A percentile compares a stretch with the other conserved stretches of the same genome.
Evolutionary conservation across 2,329 filamentous ascomycete species (phyloP).

Genomic region (Phoma herbarum): DNA sequence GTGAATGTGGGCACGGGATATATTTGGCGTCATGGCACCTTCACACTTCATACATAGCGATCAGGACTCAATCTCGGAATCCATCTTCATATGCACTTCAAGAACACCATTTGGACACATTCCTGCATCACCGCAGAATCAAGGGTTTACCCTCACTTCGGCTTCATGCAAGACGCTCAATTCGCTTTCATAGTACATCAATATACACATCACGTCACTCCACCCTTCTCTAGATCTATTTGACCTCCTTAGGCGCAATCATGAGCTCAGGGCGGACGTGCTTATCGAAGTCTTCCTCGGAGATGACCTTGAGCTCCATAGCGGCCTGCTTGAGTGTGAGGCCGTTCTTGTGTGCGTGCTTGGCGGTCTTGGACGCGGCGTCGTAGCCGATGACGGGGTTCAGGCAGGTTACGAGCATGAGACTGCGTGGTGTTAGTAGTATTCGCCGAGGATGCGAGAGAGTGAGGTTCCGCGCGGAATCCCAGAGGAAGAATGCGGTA

Average conservation of each 20-base stretch:
- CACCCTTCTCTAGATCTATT: background rate
- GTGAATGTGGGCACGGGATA: no score
- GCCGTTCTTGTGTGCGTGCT: constrained; percentile 98
- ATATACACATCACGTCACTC: constrained; percentile 5
- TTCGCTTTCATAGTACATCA: constrained; percentile 16
- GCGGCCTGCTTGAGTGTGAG: constrained; percentile 92
- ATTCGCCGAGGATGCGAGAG: background rate
- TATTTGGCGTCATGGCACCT: no score
- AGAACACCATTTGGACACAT: no score
- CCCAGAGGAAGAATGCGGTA: no score
- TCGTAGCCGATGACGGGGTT: constrained; percentile 45
- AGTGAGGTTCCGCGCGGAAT: no score
- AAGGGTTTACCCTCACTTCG: background rate
- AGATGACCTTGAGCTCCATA: constrained; percentile 89
- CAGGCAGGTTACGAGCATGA: constrained; percentile 94
- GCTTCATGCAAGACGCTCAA: background rate
- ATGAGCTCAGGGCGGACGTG: constrained; percentile 94
- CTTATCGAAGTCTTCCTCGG: constrained; percentile 86
- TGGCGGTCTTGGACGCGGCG: constrained; percentile 46
- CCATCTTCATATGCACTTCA: no score
- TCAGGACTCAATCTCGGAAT: no score
- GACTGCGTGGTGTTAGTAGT: constrained; percentile 59
- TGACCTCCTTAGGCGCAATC: constrained; percentile 76
- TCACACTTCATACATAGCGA: no score
- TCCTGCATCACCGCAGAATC: no score